phyloP scores from a whole-genome alignment of 331 rosid species.

The Prunus yedoensis region DNA sequence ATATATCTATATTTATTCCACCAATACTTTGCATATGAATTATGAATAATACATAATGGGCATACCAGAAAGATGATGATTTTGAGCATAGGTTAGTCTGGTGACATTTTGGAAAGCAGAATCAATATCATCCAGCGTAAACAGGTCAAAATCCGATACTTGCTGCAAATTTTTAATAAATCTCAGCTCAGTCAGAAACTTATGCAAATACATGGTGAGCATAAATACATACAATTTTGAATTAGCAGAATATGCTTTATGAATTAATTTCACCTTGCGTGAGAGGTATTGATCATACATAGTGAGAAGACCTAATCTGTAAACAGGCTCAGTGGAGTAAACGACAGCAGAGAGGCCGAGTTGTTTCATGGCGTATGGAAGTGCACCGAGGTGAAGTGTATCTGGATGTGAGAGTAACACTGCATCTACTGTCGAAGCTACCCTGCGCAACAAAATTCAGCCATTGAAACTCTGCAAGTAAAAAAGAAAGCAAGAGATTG shows the following conservation, averaged over 20 bases:
- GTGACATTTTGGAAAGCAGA: conserved; percentile 82
- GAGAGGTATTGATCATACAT: conserved; percentile 91
- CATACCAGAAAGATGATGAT: conserved; percentile 84
- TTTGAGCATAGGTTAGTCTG: conserved; percentile 90
- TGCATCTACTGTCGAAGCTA: conserved; percentile 83
- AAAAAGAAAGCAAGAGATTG: not conserved
- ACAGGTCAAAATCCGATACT: conserved; percentile 86
- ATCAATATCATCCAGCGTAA: conserved; percentile 90
- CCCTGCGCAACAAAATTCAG: conserved; percentile 45
- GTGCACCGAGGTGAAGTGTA: conserved; percentile 93
- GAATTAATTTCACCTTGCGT: conserved; percentile 55
- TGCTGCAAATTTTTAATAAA: conserved; percentile 52
- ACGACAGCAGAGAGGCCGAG: conserved; percentile 83
- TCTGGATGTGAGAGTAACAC: conserved; percentile 84
- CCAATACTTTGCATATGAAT: not conserved
- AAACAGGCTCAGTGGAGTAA: conserved; percentile 85
- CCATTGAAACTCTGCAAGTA: not conserved
- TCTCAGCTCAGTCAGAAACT: not conserved
- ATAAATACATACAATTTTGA: conserved; percentile 8
- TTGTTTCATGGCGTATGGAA: conserved; percentile 82
- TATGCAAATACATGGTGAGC: not conserved
- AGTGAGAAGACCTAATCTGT: conserved; percentile 85
- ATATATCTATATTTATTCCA: not conserved
- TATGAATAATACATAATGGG: not conserved
- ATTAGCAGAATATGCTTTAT: not conserved